A percentile compares a stretch with the other conserved stretches of the same genome.
These are phyloP conservation scores for Heliosperma pusillum DNA, from an alignment of 148 eudicot genomes.

Conservation along the genomic window DNA sequence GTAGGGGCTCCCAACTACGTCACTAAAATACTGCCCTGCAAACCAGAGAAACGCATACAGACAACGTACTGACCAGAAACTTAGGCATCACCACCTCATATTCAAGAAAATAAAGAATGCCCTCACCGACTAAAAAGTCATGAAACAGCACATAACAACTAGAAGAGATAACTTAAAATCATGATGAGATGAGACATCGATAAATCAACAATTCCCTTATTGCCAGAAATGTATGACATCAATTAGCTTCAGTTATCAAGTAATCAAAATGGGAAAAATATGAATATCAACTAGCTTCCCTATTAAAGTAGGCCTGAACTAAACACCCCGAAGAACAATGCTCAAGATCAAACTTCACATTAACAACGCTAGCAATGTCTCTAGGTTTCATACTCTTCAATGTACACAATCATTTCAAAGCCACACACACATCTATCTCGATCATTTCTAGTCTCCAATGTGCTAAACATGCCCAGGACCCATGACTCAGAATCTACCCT, in stretches of 20 bases:
- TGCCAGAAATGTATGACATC: too few species aligned
- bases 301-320: neutral
- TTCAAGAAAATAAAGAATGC: neutral
- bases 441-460: neutral
- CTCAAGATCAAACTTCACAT: neutral
- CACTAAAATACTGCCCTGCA: conserved; percentile 63
- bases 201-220: too few species aligned
- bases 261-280: neutral
- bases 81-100: too few species aligned
- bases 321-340: neutral
- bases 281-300: neutral
- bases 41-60: neutral
- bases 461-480: neutral
- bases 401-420: neutral
- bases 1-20: conserved; percentile 83
- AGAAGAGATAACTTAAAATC: too few species aligned
- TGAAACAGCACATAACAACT: too few species aligned
- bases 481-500: too few species aligned
- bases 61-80: too few species aligned
- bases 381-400: neutral
- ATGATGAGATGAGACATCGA: too few species aligned
- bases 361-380: neutral
- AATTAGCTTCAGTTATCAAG: too few species aligned
- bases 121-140: too few species aligned
- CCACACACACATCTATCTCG: neutral